These are phyloP conservation scores for Madurella mycetomatis DNA, from an alignment of 2,329 filamentous ascomycete genomes.

Conservation along the genomic window DNA sequence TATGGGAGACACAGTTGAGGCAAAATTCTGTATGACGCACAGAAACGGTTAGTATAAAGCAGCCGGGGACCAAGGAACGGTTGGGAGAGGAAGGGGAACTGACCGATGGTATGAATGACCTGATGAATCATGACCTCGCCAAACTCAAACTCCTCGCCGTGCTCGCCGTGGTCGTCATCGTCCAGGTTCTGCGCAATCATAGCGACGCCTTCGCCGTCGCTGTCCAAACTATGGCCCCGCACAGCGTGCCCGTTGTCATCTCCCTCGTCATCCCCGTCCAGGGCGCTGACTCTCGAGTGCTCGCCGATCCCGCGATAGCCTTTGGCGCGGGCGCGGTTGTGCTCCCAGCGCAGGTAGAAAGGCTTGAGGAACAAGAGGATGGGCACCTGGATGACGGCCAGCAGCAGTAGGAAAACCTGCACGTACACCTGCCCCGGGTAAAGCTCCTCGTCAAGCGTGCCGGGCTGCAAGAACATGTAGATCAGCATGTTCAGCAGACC, in stretches of 20 bases:
- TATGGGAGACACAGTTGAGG: constrained; percentile 97
- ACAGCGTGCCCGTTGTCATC: constrained; percentile 60
- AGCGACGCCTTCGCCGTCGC: constrained; percentile 76
- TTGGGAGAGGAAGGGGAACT: constrained; percentile 30
- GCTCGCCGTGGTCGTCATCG: constrained; percentile 62
- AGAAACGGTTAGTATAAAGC: background rate
- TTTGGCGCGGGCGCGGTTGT: constrained; percentile 80
- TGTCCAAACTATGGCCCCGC: constrained; percentile 45
- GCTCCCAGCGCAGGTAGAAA: constrained; percentile 87
- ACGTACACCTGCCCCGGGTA: constrained; percentile 73
- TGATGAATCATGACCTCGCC: constrained; percentile 98
- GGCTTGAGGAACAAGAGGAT: constrained; percentile 92
- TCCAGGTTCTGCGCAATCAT: constrained; percentile 84
- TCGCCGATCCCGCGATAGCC: constrained; percentile 95
- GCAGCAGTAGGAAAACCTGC: constrained; percentile 71
- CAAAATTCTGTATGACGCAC: constrained; percentile 70
- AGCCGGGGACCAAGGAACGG: background rate
- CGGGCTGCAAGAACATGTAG: constrained; percentile 96
- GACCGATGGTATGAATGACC: constrained; percentile 96
- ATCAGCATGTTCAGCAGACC: constrained; percentile 98
- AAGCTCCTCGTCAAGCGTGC: constrained; percentile 65
- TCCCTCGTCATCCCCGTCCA: constrained; percentile 81
- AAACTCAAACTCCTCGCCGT: constrained; percentile 91
- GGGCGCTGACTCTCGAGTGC: constrained; percentile 77
- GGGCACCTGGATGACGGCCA: constrained; percentile 84